Evolutionary conservation across 352 stramenopile genomes (phyloP).

Genomic region (Pythium vanterpoolii): DNA sequence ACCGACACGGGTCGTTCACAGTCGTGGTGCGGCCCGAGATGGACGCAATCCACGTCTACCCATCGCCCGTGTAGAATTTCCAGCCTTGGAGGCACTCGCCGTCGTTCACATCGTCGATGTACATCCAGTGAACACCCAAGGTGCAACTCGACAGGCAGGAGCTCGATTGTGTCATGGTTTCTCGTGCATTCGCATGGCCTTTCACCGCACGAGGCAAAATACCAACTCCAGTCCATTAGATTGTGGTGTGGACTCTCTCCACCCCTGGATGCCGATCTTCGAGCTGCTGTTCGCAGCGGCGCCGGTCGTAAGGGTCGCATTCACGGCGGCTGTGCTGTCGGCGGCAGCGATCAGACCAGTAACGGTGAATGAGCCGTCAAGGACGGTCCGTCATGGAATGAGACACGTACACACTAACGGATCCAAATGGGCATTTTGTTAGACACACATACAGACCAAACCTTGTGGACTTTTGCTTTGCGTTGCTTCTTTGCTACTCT

Average conservation of each 20-base stretch:
- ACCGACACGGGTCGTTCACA: background rate
- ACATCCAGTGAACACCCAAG: constrained; percentile 7
- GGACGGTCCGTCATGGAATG: too few relatives aligned
- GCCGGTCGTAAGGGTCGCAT: too few relatives aligned
- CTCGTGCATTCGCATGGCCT: background rate
- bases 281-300: background rate
- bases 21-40: background rate
- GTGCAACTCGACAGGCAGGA: background rate
- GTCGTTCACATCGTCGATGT: constrained; percentile 9
- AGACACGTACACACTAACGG: background rate
- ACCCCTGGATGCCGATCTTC: background rate
- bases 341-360: too few relatives aligned
- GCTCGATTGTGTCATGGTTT: background rate
- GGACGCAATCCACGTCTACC: background rate
- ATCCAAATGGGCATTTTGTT: constrained; percentile 16
- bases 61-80: background rate
- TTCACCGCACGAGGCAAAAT: background rate
- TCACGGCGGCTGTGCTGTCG: too few relatives aligned
- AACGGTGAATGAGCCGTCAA: too few relatives aligned
- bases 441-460: constrained; percentile 19
- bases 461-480: background rate
- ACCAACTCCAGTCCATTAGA: background rate
- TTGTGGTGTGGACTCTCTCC: background rate
- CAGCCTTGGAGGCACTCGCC: constrained; percentile 4
- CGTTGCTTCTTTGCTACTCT: constrained; percentile 6